phyloP scores from a whole-genome alignment of 805 yeast genomes.

The Zygosaccharomyces kombuchaensis region DNA sequence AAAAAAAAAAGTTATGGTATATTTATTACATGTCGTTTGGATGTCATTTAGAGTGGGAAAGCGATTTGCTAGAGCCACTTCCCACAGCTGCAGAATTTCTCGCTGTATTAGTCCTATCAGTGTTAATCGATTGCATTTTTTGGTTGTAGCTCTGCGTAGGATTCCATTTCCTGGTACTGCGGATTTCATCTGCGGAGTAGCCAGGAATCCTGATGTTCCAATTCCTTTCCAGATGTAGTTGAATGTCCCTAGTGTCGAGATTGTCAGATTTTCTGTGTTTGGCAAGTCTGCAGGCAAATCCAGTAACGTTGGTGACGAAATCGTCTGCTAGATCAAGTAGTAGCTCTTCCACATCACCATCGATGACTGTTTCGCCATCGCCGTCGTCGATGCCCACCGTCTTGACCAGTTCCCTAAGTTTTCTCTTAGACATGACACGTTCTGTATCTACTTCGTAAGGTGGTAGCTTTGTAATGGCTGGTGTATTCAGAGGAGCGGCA shows the following conservation, averaged over 20 bases:
- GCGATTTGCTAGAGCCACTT: slow-evolving; percentile 9
- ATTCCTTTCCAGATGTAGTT: slow-evolving; percentile 83
- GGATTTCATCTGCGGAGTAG: slow-evolving; percentile 82
- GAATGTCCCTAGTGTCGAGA: slow-evolving; percentile 84
- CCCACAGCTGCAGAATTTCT: slow-evolving; percentile 9
- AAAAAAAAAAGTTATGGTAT: slow-evolving; percentile 2
- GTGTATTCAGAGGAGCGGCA: slow-evolving; percentile 68
- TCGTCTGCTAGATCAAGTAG: slow-evolving; percentile 92
- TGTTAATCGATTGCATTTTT: slow-evolving; percentile 48
- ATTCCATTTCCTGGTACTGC: slow-evolving; percentile 68
- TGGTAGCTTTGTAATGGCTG: slow-evolving; percentile 70
- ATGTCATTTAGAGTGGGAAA: slow-evolving; percentile 12
- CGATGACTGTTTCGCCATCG: slow-evolving; percentile 84
- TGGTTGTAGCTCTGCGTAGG: slow-evolving; percentile 61
- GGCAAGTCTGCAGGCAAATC: slow-evolving; percentile 92
- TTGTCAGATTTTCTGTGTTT: slow-evolving; percentile 88
- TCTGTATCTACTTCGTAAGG: slow-evolving; percentile 78
- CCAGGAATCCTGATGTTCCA: slow-evolving; percentile 97
- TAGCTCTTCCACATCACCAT: slow-evolving; percentile 93
- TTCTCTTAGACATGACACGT: slow-evolving; percentile 82
- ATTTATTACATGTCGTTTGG: not conserved
- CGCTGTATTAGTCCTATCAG: slow-evolving; percentile 21
- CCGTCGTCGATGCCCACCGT: slow-evolving; percentile 83
- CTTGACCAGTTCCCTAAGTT: slow-evolving; percentile 79
- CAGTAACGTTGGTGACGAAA: slow-evolving; percentile 83